Evolutionary conservation across 1,284 basidiomycete genomes (phyloP), one percentile per base, ranked within the genome.

Genomic region (Austroboletus niveus): DNA sequence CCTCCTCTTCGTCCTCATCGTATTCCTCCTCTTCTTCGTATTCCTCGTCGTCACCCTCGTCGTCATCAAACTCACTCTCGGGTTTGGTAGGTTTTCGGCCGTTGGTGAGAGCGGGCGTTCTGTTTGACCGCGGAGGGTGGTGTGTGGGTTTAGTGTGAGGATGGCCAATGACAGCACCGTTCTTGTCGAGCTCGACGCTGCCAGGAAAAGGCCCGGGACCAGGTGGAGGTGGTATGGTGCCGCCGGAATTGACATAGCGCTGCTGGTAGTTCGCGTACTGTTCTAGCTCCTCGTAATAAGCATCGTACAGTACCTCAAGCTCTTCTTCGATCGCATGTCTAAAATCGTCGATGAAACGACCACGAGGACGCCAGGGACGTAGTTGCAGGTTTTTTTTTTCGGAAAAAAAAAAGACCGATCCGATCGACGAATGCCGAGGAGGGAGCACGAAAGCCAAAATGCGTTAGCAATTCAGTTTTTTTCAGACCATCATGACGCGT

Each of bases 281-380:
- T 81, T 98, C 92, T 76, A 99, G 87, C 80, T 98, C 95, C 72
- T 97, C 92, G 82, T 98, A 98, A 83, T 99, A 99, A 77, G 94
- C 92, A 80, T 97, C 94, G 81, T 99, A 98, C 74, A 98, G 87
- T 77, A 94, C 92, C 79, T 98, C 93, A 72, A 99, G 87, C 80
- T 99, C 96, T 76, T 94, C 92, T 80, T 98, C 97, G 76, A 99
- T 98, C 63, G 95, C 94, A 76, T 89, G 86, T 61, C 92, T 93
- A 68, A 66, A 48, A 49, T 40, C 56, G 53, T 60, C 46, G 62
- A 65, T 62, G 51, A 56, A 54, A 51, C 8, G 60, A 61, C 42
- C 54, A 53, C 48, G 45, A 49, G 48, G 51, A 53, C 49, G 51
- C 42, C 56, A 48, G 49, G 54, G 51, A 52, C 40, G 45, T 27